Conservation (phyloP, 768 basidiomycete genomes). For the Termitomyces sp. region DNA sequence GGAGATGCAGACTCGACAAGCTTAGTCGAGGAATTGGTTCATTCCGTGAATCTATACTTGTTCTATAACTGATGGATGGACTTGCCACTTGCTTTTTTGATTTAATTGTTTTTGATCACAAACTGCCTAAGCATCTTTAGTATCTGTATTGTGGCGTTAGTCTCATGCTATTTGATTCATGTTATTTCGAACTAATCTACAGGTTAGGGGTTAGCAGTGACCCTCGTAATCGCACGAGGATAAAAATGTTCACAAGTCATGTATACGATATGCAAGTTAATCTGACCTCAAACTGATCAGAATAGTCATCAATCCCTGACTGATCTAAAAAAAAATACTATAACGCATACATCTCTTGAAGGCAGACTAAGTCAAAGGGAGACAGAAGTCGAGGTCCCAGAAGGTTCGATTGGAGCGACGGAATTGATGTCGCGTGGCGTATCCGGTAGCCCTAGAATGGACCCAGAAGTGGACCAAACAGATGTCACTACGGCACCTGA, state of each 20-base stretch:
- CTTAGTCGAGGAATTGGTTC: neutral
- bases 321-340: no score
- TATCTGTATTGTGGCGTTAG: neutral
- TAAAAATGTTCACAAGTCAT: neutral
- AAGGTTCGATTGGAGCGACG: neutral
- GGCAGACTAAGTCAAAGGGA: neutral
- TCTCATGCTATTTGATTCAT: neutral
- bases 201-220: no score
- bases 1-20: neutral
- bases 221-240: neutral
- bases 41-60: neutral
- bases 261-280: no score
- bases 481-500: neutral
- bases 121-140: no score
- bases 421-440: neutral
- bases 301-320: no score
- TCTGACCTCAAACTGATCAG: no score
- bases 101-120: neutral
- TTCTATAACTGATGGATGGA: neutral
- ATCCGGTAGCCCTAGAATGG: neutral
- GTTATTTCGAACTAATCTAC: no score
- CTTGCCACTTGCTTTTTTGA: neutral
- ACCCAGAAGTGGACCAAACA: neutral
- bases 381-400: neutral
- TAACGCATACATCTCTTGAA: neutral